Evolutionary conservation across 192 early-diverging fungal species (phyloP), one percentile per base, ranked within the genome.

Genomic region (Geranomyces michiganensis): DNA sequence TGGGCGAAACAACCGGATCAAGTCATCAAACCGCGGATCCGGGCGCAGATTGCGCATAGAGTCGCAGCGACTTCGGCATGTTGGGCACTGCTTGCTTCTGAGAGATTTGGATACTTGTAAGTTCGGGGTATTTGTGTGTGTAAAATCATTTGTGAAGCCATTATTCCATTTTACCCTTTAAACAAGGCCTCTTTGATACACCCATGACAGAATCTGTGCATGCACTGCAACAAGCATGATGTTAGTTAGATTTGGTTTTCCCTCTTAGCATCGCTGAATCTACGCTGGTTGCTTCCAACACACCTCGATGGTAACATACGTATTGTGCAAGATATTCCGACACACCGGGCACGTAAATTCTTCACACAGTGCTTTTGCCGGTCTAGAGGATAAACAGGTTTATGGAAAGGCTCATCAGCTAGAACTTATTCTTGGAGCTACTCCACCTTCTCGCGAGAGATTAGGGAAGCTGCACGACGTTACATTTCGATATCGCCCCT

Each of bases 301-400:
- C 44, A 73, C 71, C 48, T 73, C 71, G 22, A 56, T 45, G n/a
- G 64, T 73, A 21, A 73, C 64, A 19, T 36, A 22, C 24, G 71
- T 73, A 12, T 66, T 44, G 26, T 45, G 48, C 19, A 73, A 43
- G 36, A 73, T 30, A 48, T 47, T 47, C 53, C 49, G 71, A 67
- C 71, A 73, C 6, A 73, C 65, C 13, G 71, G 71, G 29, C 71
- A 73, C 22, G 49, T 73, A 41, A 73, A 67, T n/a, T 73, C 71
- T 36, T 55, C 56, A n/a, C 56, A 32, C 0, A 73, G 45, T 6
- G 24, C 33, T 47, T 73, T 73, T 7, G 61, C 29, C 30, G n/a
- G 62, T 21, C 64, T 73, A 32, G 60, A 60, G 51, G 51, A 53
- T 3, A 7, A 53, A 53, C 7, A 10, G 10, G 36, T 10, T 41